These are phyloP conservation scores for Penicillium oxalicum DNA, from an alignment of 2,329 filamentous ascomycete species.

Conservation along the genomic window DNA sequence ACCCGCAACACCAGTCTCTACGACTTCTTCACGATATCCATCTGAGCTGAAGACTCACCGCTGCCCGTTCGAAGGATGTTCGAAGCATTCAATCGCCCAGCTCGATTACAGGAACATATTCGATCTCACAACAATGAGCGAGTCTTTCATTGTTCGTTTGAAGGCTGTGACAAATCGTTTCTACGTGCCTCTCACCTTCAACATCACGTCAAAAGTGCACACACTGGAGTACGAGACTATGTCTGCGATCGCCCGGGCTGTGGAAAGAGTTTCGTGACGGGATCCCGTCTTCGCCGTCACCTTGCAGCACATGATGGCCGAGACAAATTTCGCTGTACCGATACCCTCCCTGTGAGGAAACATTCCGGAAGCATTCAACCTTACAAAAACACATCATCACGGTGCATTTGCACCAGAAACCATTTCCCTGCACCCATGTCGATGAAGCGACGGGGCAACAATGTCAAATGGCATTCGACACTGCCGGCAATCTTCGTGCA, in stretches of 20 bases:
- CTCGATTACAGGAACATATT: constrained; percentile 70
- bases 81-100: constrained; percentile 80
- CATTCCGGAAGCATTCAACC: constrained; percentile 82
- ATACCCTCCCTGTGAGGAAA: constrained; percentile 65
- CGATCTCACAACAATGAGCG: constrained; percentile 81
- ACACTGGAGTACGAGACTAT: constrained; percentile 65
- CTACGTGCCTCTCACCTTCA: constrained; percentile 79
- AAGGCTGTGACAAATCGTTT: constrained; percentile 75
- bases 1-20: constrained; percentile 48
- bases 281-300: constrained; percentile 70
- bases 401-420: constrained; percentile 65
- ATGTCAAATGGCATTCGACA: constrained; percentile 69
- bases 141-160: constrained; percentile 65
- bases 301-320: constrained; percentile 70
- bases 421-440: constrained; percentile 64
- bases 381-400: constrained; percentile 74
- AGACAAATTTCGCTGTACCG: constrained; percentile 68
- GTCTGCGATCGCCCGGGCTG: constrained; percentile 67
- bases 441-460: constrained; percentile 46
- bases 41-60: constrained; percentile 70
- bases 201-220: constrained; percentile 76
- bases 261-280: constrained; percentile 73
- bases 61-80: constrained; percentile 69
- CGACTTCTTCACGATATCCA: constrained; percentile 46
- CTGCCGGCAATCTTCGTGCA: constrained; percentile 61